Evolutionary conservation across 2,329 filamentous ascomycete genomes (phyloP), one percentile per base, ranked within the genome.

Genomic region (Tolypocladium sp.): DNA sequence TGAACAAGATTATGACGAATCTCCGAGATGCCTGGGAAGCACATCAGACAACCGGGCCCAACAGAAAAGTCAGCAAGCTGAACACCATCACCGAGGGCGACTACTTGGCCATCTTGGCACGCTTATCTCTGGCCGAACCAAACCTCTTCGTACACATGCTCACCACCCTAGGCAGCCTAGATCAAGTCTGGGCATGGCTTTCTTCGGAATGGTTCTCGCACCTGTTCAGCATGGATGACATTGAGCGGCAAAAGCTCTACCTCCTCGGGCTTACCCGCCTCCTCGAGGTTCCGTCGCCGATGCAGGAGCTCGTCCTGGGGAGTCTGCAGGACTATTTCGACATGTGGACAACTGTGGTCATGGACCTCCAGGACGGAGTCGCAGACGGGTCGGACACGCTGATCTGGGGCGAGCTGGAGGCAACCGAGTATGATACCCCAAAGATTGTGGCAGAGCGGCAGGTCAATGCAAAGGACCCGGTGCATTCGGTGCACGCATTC

Each of bases 91-190:
- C 90, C 1, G 86, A 96, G 68, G 89, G 89, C 0, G 90, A 96
- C 69, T 96, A 96, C 71, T 89, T 96, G 68, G 83, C 85, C 5
- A 85, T 97, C 2, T 79, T 99, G 2, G 87, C 91, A 2, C 88
- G 92, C 1, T 81, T 97, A 20, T 84, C 87, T 0, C 76, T 96
- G 2, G 86, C 87, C 1, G 88, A 89, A 42, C 90, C 92, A 1
- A 74, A 74, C 2, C 77, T 89, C 2, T 88, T 96, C 64, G 76
- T 87, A 5, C 78, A 82, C 22, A 76, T 85, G 71, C 71, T 88
- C 22, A 72, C 73, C 22, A 74, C 76, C 4, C 74, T 80, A 60
- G 77, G 76, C 1, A 67, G 72, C 9, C 63, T 83, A 4, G 77
- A 81, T 3, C 74, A 78, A 51, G 77, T 82, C 9, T 87, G 84